Base-by-base conservation (phyloP, 1,284 basidiomycete genomes). In the Limonomyces culmigenus region DNA sequence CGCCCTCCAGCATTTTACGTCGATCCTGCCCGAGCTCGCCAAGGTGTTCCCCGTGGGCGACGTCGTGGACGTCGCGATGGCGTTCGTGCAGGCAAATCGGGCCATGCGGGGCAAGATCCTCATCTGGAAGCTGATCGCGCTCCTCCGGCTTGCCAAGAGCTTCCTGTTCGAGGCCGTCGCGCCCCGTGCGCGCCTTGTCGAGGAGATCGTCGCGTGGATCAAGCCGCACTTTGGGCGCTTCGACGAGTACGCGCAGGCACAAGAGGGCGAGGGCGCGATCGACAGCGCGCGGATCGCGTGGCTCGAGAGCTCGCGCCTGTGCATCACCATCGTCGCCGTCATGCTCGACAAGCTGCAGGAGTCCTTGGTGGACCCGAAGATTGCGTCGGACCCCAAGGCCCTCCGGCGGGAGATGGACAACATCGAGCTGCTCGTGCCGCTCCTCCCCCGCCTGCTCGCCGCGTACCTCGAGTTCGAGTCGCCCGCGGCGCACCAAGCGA, bases 161-260 rank as follows among this genome's bases (percentile, higher is more conserved):
- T 78, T 84, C 52, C 58, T 95, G 29, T 95, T 97, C 49, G 85
- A 92, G 46, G 74, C 81, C 42, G 59, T 77, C 3, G 69, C 83
- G 39, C 79, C 84, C 6, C 74, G 93, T 12, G 67, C 78, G 0
- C 59, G 85, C 12, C 65, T 98, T 15, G 77, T 95, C 4, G 92
- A 95, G 39, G 77, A 80, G 19, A 73, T 97, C 25, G 77, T 91
- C 3, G 70, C 80, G 16, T 96, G 91, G 89, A 79, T 97, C 45
- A 93, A 91, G 49, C 89, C 91, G 0, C 81, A 93, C 52, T 84
- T 97, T 43, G 92, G 92, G n/a, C 65, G 70, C 14, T 95, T 83
- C 49, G 88, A 95, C 43, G 84, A 88, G 50, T 81, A 74, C 49
- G 54, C 66, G 30, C 70, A 74, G 45, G 65, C 66, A 3, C 61